A percentile compares a stretch with the other conserved stretches of the same genome.
These are phyloP conservation scores for Pseudopithomyces chartarum DNA, from an alignment of 2,329 filamentous ascomycete species.

Conservation along the genomic window DNA sequence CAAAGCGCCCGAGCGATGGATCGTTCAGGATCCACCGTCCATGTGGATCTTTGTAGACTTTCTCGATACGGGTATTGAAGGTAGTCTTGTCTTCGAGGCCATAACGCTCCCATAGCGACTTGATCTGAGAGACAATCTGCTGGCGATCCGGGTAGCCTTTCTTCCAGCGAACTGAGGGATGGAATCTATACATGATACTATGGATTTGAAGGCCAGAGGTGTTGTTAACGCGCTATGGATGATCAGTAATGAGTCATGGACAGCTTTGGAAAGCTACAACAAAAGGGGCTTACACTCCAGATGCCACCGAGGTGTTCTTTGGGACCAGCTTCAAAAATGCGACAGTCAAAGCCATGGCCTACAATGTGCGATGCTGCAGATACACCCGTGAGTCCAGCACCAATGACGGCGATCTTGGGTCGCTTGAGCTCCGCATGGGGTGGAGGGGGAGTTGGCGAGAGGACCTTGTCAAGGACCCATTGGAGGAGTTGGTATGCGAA, in stretches of 20 bases:
- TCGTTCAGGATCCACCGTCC: constrained; percentile 82
- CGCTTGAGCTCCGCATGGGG: constrained; percentile 61
- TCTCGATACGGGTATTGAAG: constrained; percentile 72
- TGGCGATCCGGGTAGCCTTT: constrained; percentile 77
- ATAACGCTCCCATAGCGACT: constrained; percentile 75
- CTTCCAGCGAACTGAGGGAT: constrained; percentile 76
- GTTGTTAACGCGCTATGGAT: constrained; percentile 71
- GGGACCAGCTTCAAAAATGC: constrained; percentile 75
- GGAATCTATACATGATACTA: constrained; percentile 85
- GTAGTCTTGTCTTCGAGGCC: constrained; percentile 71
- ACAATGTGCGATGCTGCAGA: constrained; percentile 82
- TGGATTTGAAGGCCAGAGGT: constrained; percentile 84
- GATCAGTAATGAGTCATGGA: neutral
- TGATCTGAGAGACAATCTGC: constrained; percentile 75
- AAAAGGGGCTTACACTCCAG: constrained; percentile 68
- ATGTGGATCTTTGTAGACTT: constrained; percentile 69
- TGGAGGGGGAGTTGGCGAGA: constrained; percentile 72
- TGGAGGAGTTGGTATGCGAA: constrained; percentile 70
- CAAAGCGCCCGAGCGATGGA: constrained; percentile 71
- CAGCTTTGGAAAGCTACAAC: neutral
- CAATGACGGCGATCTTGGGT: constrained; percentile 60
- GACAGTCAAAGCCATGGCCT: constrained; percentile 82
- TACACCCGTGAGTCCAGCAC: constrained; percentile 68
- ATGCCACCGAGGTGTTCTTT: constrained; percentile 75
- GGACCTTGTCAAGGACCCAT: constrained; percentile 65